Evolutionary conservation across 1,139 yeast genomes (phyloP).

Genomic region (Candida labiduridarum): DNA sequence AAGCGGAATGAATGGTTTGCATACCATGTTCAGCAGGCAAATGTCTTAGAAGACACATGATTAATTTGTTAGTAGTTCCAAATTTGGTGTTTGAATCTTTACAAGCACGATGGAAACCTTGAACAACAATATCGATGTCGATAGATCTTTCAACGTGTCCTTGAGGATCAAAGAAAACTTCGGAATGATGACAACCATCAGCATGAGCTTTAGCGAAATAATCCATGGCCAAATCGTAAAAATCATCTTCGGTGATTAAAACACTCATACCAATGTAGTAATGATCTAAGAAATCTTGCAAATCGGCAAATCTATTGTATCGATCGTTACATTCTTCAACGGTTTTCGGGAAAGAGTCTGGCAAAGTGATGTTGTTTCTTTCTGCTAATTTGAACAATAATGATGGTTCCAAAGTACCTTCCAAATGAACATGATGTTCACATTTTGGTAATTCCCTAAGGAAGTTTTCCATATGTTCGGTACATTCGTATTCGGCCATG

Average conservation of each 20-base stretch:
- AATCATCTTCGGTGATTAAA: constrained; percentile 64
- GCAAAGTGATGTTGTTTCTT: constrained; percentile 57
- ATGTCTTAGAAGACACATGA: constrained; percentile 81
- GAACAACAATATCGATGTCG: constrained; percentile 56
- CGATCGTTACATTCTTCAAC: constrained; percentile 57
- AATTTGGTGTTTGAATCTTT: constrained; percentile 55
- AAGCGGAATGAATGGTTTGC: constrained; percentile 55
- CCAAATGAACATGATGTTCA: constrained; percentile 81
- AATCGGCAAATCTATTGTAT: constrained; percentile 60
- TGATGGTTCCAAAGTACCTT: constrained; percentile 78
- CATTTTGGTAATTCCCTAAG: constrained; percentile 74
- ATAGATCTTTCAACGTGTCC: constrained; percentile 75
- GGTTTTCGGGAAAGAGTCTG: constrained; percentile 58
- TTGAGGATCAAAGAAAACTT: constrained; percentile 82
- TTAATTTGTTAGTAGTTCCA: constrained; percentile 67
- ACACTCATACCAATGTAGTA: constrained; percentile 82
- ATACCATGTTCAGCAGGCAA: constrained; percentile 61
- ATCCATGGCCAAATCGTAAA: constrained; percentile 71
- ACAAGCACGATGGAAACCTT: constrained; percentile 68
- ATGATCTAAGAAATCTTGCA: constrained; percentile 76
- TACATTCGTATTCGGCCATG: constrained; percentile 18
- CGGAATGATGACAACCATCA: constrained; percentile 69
- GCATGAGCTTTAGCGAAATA: constrained; percentile 62
- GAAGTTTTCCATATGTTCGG: constrained; percentile 36
- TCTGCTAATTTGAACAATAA: constrained; percentile 66